Base-by-base conservation (phyloP, 2,329 filamentous ascomycete species). In the Trichoderma sp. region DNA sequence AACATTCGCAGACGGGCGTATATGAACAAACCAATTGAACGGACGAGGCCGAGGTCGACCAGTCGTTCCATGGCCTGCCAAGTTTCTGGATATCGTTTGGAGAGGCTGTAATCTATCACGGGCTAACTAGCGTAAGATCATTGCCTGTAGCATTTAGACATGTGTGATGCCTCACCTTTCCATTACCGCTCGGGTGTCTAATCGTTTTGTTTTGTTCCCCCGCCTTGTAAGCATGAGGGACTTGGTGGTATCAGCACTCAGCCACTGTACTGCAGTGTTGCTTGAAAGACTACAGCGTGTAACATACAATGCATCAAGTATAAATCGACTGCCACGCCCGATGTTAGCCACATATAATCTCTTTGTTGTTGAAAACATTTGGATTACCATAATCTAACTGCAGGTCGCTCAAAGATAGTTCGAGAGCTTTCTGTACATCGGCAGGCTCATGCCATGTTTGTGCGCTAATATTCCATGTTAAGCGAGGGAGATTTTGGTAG, bases 141-240 rank as follows among this genome's bases (percentile, higher is more conserved):
- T 43, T 24, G 32, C 12, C 11, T 14, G 18, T 43, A 11, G 9
- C 51, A 6, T 11, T 28, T 24, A n/a, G 1, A 14, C 6, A 24
- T 24, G 4, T 58, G 18, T 9, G 6, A 36, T 15, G 3, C 21
- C 65, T 58, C 18, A 57, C 65, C 65, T 68, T 68, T 47, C 65
- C 53, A 14, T 68, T 68, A n/a, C 65, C 65, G 18, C 65, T 68
- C 14, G 34, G 65, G n/a, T 68, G 65, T 58, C 65, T 58, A 8
- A 68, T 43, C 6, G 65, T 68, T 24, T 43, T 26, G 34, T 68
- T 68, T 6, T 68, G 56, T 58, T 68, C 34, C 24, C 65, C 65
- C 11, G 65, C 65, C 65, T 68, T 68, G 18, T 68, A 68, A 68
- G 65, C 65, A 21, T 68, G 65, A 58, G 65, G 65, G 32, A 68